A percentile compares a stretch with the other conserved stretches of the same genome.
phyloP scores from a whole-genome alignment of 306 rosid species.

The Datisca glomerata region DNA sequence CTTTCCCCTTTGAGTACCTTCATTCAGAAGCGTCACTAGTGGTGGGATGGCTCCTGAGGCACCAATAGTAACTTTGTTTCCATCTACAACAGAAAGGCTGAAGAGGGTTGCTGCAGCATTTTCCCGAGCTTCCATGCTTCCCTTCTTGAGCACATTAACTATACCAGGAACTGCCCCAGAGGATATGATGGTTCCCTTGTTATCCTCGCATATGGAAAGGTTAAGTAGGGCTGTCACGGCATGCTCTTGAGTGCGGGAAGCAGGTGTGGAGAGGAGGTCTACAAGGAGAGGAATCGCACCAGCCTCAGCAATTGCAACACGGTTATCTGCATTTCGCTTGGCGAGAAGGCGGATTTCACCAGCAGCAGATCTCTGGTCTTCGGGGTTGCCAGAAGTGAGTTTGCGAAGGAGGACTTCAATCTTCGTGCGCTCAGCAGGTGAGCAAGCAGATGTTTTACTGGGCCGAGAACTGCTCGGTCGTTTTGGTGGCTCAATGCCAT shows the following conservation, averaged over 20 bases:
- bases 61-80: slow-evolving; percentile 79
- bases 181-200: slow-evolving; percentile 77
- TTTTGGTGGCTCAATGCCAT: slow-evolving; percentile 92
- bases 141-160: slow-evolving; percentile 82
- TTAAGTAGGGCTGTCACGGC: slow-evolving; percentile 96
- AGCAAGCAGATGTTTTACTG: slow-evolving; percentile 54
- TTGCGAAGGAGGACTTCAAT: slow-evolving; percentile 59
- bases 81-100: slow-evolving; percentile 94
- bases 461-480: slow-evolving; percentile 56
- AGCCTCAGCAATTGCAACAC: slow-evolving; percentile 97
- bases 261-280: slow-evolving; percentile 57
- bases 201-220: slow-evolving; percentile 88
- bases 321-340: slow-evolving; percentile 93
- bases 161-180: slow-evolving; percentile 92
- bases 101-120: slow-evolving; percentile 98
- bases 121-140: slow-evolving; percentile 99
- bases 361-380: slow-evolving; percentile 81
- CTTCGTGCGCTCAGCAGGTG: slow-evolving; percentile 73
- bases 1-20: slow-evolving; percentile 98
- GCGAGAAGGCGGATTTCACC: slow-evolving; percentile 98
- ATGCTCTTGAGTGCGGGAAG: slow-evolving; percentile 94
- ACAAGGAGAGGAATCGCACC: slow-evolving; percentile 95
- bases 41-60: slow-evolving; percentile 92
- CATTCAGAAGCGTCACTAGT: slow-evolving; percentile 66
- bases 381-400: slow-evolving; percentile 59